Base-by-base conservation (phyloP, 2,329 filamentous ascomycete genomes). In the Corynespora cassiicola region DNA sequence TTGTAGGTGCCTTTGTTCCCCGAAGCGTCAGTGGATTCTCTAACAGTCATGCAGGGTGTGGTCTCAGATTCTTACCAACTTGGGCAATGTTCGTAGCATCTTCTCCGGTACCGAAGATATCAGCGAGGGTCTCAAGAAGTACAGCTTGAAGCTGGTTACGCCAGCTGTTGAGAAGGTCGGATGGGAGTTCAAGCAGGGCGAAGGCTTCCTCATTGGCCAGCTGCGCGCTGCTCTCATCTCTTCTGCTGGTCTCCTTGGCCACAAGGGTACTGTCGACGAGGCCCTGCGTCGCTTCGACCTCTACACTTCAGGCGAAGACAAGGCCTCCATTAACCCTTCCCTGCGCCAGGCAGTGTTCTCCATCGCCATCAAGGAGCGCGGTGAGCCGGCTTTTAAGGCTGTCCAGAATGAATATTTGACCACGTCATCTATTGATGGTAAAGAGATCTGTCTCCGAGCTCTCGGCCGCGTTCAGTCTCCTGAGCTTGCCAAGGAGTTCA, bases 351-450 rank as follows among this genome's bases (percentile, higher is more conserved):
- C 90, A 2, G 81, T 96, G 43, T 97, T 90, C 77, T 84, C 85
- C 42, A 85, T 90, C 22, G 86, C 84, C 17, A 78, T 96, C 43
- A 85, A 84, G 49, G 82, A 91, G 50, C 84, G 90, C 6, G 82
- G 82, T 6, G 78, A 80, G 35, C 75, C 83, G 11, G 88, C 90
- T 36, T 86, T 82, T 52, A 79, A 87, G 18, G 79, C 85, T 6
- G 79, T 99, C 37, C 90, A 92, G 74, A 82, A 89, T 37, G 91
- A 96, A 66, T 97, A 89, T 78, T 78, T 83, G 48, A 84, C 77
- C 33, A 94, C 90, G 9, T 86, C 86, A 35, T 89, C 90, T 6
- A 85, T 96, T 23, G 94, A 97, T 58, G 91, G 90, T 56, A 95
- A 91, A 70, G 90, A 96, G 54, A 87, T 95, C 50, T 87, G 84